Conservation (phyloP, 345 rosid genomes). For the Acer negundo region DNA sequence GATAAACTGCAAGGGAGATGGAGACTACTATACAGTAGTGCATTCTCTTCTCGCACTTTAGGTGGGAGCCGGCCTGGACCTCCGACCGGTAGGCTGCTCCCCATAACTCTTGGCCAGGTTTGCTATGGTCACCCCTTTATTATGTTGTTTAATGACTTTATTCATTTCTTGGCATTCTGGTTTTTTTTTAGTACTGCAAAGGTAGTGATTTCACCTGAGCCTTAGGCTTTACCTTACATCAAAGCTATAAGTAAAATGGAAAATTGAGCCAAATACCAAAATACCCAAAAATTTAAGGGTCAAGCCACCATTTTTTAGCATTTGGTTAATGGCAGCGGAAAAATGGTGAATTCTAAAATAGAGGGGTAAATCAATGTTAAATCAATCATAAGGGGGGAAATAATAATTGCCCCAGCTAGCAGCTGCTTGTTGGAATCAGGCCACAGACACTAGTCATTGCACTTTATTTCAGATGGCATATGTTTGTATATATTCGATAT, state of each 20-base stretch:
- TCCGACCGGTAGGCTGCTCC: constrained; percentile 84
- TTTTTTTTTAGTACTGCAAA: constrained; percentile 3
- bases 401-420: no score
- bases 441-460: no score
- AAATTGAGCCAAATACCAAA: background rate
- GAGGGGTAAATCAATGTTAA: no score
- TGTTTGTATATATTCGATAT: no score
- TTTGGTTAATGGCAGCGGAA: no score
- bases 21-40: constrained; percentile 90
- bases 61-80: constrained; percentile 96
- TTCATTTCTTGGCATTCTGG: background rate
- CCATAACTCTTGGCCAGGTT: constrained; percentile 93
- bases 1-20: constrained; percentile 86
- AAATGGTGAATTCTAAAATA: no score
- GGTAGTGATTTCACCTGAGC: background rate
- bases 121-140: constrained; percentile 3
- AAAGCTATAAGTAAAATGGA: background rate
- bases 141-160: background rate
- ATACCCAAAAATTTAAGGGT: no score
- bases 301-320: no score
- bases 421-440: no score
- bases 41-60: constrained; percentile 83
- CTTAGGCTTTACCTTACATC: background rate
- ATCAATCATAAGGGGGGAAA: no score
- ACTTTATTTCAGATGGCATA: no score